These are phyloP conservation scores for Aspergillus niger DNA, from an alignment of 2,329 filamentous ascomycete species.

Conservation along the genomic window DNA sequence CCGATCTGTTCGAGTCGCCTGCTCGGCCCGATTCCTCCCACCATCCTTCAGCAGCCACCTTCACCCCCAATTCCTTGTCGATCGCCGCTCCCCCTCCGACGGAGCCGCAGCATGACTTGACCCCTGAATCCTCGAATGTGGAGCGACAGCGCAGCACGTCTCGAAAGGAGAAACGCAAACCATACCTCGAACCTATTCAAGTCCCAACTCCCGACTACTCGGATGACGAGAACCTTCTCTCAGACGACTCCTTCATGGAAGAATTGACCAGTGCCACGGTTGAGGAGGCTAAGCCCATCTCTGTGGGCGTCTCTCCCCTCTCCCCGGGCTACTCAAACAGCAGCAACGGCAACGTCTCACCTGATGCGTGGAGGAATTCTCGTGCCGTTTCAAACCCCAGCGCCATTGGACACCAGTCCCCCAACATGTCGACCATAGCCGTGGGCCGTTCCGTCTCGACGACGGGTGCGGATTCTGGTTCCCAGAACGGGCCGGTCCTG, in stretches of 20 bases:
- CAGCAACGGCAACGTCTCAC: conserved; percentile 30
- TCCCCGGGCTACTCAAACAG: conserved; percentile 60
- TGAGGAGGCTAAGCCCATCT: conserved; percentile 78
- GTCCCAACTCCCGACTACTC: conserved; percentile 42
- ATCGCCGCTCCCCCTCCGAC: conserved; percentile 22
- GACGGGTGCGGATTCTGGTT: conserved; percentile 33
- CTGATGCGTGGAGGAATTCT: conserved; percentile 39
- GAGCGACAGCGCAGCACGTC: conserved; percentile 23
- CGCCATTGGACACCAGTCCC: conserved; percentile 27
- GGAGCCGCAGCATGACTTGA: conserved; percentile 25
- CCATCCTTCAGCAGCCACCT: conserved; percentile 18
- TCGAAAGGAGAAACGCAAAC: conserved; percentile 38
- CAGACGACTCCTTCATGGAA: conserved; percentile 78
- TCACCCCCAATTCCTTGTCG: conserved; percentile 24
- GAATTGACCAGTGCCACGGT: conserved; percentile 80
- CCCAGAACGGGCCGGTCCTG: conserved; percentile 48
- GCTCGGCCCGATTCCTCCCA: conserved; percentile 23
- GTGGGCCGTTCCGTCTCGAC: conserved; percentile 44
- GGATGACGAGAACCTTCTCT: conserved; percentile 46
- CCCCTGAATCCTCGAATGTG: conserved; percentile 25
- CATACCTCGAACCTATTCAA: conserved; percentile 56
- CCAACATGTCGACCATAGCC: conserved; percentile 35
- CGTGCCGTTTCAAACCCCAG: conserved; percentile 45
- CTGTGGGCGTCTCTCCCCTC: conserved; percentile 80
- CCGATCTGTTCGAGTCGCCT: conserved; percentile 12